Evolutionary conservation across 768 basidiomycete genomes (phyloP).

Genomic region (Trametes maxima): DNA sequence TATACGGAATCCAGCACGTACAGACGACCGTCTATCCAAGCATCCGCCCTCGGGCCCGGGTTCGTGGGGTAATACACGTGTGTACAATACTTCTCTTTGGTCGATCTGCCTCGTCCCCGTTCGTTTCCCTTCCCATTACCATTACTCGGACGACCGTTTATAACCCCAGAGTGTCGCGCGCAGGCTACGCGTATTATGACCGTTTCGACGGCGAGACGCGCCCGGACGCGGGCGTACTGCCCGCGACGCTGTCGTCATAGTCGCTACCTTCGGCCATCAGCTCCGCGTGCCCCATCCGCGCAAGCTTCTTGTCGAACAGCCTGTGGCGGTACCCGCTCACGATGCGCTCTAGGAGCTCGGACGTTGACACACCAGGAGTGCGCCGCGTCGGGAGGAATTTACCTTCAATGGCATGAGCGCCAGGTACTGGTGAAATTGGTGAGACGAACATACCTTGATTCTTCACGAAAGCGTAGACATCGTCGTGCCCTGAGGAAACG

Average conservation of each 20-base stretch:
- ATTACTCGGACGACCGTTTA: no score
- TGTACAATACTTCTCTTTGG: conserved; percentile 13
- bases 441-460: conserved; percentile 59
- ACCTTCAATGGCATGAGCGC: conserved; percentile 47
- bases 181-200: no score
- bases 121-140: neutral
- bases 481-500: conserved; percentile 71
- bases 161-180: no score
- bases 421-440: neutral
- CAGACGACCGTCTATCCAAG: conserved; percentile 3
- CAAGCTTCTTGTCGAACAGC: conserved; percentile 86
- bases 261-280: conserved; percentile 60
- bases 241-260: conserved; percentile 33
- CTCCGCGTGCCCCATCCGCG: conserved; percentile 82
- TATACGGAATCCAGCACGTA: conserved; percentile 3
- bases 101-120: neutral
- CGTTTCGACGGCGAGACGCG: conserved; percentile 17
- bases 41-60: neutral
- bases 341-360: conserved; percentile 89
- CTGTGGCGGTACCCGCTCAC: conserved; percentile 83
- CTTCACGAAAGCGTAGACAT: conserved; percentile 86
- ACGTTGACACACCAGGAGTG: conserved; percentile 94
- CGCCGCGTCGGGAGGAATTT: conserved; percentile 95
- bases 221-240: conserved; percentile 17
- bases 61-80: conserved; percentile 12